Evolutionary conservation across 2,329 filamentous ascomycete species (phyloP), one percentile per base, ranked within the genome.

Genomic region (Exophiala xenobiotica): DNA sequence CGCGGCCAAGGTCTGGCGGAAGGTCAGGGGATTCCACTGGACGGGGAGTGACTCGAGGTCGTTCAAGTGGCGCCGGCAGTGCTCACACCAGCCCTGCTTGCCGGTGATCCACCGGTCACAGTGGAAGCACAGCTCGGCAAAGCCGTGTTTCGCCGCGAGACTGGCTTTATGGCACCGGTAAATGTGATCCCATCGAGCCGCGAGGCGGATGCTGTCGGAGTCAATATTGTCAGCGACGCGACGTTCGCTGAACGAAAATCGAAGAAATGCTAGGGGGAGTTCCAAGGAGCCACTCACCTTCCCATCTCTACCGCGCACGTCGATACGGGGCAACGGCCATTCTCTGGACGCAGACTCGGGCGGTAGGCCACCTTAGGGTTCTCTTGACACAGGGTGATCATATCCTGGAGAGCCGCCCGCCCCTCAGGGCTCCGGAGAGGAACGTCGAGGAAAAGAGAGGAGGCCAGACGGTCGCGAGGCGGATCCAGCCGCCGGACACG

Each of bases 101-200:
- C 31, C 26, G 35, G 49, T 54, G 46, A 63, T 55, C 61, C 49
- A 64, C 26, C 61, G 20, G 44, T 59, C 51, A 43, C 44, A 64
- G 18, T 53, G 19, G 46, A 63, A 63, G 50, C 47, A 63, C 22
- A 63, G 51, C 52, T 63, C 51, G 23, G 57, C 43, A 56, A 58
- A 56, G 50, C 53, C 38, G 33, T 57, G 46, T 54, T 54, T 53
- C 14, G 23, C 49, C 46, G 46, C 23, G 31, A 54, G 42, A 39
- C 46, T 33, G 14, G 40, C 49, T 45, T 61, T 59, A 39, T 56
- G 49, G 48, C 46, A 62, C 31, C 29, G 51, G 35, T 62, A 59
- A 51, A 60, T 60, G 50, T 62, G 39, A 52, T 49, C 53, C 57
- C 38, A 62, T 49, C 37, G 23, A 19, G 40, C 24, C 20, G 6